Conservation (phyloP, 208 protist genomes). For the Crithidia thermophila region DNA sequence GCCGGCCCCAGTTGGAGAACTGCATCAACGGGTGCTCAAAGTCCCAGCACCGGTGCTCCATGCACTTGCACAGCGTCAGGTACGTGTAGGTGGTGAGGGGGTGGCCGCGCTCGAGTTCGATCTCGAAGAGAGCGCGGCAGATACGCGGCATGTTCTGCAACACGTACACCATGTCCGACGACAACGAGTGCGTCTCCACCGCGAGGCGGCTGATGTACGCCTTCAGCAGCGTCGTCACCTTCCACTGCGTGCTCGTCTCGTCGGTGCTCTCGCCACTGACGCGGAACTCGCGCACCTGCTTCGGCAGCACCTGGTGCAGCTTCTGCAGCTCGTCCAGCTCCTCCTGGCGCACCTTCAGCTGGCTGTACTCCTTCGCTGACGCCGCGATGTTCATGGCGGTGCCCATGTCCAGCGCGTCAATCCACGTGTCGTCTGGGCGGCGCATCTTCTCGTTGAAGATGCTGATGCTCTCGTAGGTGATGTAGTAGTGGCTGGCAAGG, state of each 20-base stretch:
- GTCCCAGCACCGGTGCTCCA: slow-evolving; percentile 96
- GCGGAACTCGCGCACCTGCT: slow-evolving; percentile 62
- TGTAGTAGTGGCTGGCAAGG: slow-evolving; percentile 98
- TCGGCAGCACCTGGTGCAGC: slow-evolving; percentile 68
- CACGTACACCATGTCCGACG: slow-evolving; percentile 97
- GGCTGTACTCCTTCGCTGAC: slow-evolving; percentile 96
- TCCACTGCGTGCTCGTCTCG: slow-evolving; percentile 92
- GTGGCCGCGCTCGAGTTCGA: slow-evolving; percentile 94
- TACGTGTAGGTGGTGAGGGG: slow-evolving; percentile 85
- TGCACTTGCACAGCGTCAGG: slow-evolving; percentile 92
- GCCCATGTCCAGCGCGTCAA: slow-evolving; percentile 88
- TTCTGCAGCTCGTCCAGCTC: slow-evolving; percentile 95
- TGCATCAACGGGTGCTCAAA: slow-evolving; percentile 92
- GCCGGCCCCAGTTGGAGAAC: slow-evolving; percentile 69
- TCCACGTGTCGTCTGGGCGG: slow-evolving; percentile 81
- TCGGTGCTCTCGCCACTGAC: slow-evolving; percentile 83
- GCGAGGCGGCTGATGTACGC: slow-evolving; percentile 92
- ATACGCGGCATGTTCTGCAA: slow-evolving; percentile 97
- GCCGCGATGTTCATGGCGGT: slow-evolving; percentile 93
- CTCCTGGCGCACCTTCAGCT: slow-evolving; percentile 96
- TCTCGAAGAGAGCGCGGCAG: slow-evolving; percentile 97
- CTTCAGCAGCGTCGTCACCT: slow-evolving; percentile 98
- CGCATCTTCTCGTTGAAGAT: slow-evolving; percentile 95
- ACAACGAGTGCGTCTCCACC: slow-evolving; percentile 91
- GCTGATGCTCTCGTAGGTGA: slow-evolving; percentile 95